These are phyloP conservation scores for Pharus latifolius DNA, from an alignment of 176 grass and related monocot species.

Conservation along the genomic window DNA sequence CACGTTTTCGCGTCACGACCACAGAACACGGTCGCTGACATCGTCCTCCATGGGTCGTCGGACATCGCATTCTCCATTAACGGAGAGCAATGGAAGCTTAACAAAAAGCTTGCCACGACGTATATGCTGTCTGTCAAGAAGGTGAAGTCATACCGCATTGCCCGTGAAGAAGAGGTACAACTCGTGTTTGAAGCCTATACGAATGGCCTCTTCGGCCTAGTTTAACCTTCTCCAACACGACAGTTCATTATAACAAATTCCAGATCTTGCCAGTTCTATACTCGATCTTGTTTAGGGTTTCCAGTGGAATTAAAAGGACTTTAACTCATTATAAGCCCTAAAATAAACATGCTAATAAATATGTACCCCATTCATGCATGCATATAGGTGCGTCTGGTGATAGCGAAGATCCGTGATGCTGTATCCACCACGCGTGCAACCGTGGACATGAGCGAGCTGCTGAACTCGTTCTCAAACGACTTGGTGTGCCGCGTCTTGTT, in stretches of 20 bases:
- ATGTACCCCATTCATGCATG: not conserved
- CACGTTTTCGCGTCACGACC: constrained; percentile 31
- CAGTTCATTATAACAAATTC: too few relatives aligned
- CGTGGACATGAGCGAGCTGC: constrained; percentile 25
- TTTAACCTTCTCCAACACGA: too few relatives aligned
- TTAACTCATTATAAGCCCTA: too few relatives aligned
- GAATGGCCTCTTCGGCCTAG: too few relatives aligned
- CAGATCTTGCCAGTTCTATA: too few relatives aligned
- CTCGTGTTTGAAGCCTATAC: too few relatives aligned
- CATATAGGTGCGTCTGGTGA: not conserved
- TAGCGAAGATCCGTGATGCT: not conserved
- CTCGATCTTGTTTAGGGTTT: too few relatives aligned
- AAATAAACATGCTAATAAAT: too few relatives aligned
- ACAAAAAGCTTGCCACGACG: constrained; percentile 8
- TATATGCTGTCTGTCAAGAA: constrained; percentile 4
- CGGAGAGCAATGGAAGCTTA: constrained; percentile 21
- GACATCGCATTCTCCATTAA: constrained; percentile 18
- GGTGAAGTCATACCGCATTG: not conserved
- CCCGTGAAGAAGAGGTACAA: not conserved
- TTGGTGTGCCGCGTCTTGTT: constrained; percentile 28
- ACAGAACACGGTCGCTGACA: not conserved
- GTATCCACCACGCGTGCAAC: not conserved
- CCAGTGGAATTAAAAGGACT: too few relatives aligned
- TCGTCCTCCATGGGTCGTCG: constrained; percentile 8
- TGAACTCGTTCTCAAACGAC: constrained; percentile 22